Conservation (phyloP, 352 stramenopile species). For the Phytophthora pinifolia region DNA sequence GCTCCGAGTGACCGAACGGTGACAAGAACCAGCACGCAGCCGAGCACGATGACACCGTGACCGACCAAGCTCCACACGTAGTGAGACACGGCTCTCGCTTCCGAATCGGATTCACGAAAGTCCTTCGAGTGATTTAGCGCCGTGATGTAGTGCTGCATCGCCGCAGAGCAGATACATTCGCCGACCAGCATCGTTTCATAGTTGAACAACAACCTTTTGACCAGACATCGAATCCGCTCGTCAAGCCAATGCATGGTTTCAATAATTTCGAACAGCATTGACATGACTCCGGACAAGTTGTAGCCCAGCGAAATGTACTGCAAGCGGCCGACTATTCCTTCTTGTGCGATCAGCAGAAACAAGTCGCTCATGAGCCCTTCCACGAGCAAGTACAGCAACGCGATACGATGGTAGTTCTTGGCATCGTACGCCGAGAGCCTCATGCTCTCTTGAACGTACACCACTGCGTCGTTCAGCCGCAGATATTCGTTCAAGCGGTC, state of each 20-base stretch:
- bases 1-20: conserved; percentile 23
- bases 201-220: conserved; percentile 36
- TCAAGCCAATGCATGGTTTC: conserved; percentile 30
- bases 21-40: conserved; percentile 25
- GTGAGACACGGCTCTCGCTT: conserved; percentile 11
- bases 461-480: conserved; percentile 27
- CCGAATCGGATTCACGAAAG: conserved; percentile 13
- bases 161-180: conserved; percentile 24
- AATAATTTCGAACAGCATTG: conserved; percentile 39
- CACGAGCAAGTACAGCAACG: conserved; percentile 32
- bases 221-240: conserved; percentile 14
- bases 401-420: conserved; percentile 28
- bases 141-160: conserved; percentile 33
- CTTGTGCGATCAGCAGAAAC: conserved; percentile 36
- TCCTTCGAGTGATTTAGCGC: conserved; percentile 26
- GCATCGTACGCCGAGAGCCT: conserved; percentile 27
- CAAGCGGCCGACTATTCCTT: conserved; percentile 20
- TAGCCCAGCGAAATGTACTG: conserved; percentile 44
- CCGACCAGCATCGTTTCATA: conserved; percentile 36
- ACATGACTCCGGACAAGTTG: conserved; percentile 36
- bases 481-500: conserved; percentile 22
- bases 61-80: conserved; percentile 39
- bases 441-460: conserved; percentile 38
- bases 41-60: conserved; percentile 27
- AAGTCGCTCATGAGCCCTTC: conserved; percentile 38